phyloP scores from a whole-genome alignment of 805 yeast genomes.

The Naumovozyma dairenensis region DNA sequence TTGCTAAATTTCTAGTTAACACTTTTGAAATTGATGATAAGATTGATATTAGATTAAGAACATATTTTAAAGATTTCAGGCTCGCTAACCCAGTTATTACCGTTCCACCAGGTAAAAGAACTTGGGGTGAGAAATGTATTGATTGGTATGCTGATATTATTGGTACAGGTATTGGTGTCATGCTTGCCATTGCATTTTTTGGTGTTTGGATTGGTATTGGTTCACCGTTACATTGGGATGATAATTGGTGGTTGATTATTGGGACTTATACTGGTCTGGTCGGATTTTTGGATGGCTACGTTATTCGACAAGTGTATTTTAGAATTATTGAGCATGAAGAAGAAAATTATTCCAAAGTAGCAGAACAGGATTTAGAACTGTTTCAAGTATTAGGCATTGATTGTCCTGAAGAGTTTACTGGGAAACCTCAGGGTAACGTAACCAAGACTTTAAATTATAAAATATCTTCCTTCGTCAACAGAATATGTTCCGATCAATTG shows the following conservation, averaged over 20 bases:
- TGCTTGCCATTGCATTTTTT: slow-evolving; percentile 28
- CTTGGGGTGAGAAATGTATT: slow-evolving; percentile 19
- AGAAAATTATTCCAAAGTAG: slow-evolving; percentile 20
- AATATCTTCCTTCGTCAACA: slow-evolving; percentile 21
- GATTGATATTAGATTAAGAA: slow-evolving; percentile 24
- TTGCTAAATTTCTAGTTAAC: slow-evolving; percentile 14
- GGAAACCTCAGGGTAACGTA: slow-evolving; percentile 3
- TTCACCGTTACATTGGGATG: slow-evolving; percentile 28
- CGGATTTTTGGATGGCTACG: slow-evolving; percentile 37
- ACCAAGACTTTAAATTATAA: slow-evolving; percentile 14
- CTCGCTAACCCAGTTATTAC: slow-evolving; percentile 21
- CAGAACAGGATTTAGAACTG: slow-evolving; percentile 27
- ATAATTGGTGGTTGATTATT: slow-evolving; percentile 38
- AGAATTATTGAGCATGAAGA: slow-evolving; percentile 22
- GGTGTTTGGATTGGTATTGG: slow-evolving; percentile 33
- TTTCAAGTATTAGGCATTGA: slow-evolving; percentile 22
- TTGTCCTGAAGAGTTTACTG: slow-evolving; percentile 15
- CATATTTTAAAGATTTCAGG: slow-evolving; percentile 11
- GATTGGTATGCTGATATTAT: slow-evolving; percentile 34
- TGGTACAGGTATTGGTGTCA: slow-evolving; percentile 35
- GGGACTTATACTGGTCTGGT: slow-evolving; percentile 39
- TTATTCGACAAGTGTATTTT: slow-evolving; percentile 31
- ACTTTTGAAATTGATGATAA: slow-evolving; percentile 23
- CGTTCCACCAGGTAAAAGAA: slow-evolving; percentile 12
- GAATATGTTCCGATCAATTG: slow-evolving; percentile 27